Evolutionary conservation across 1,284 basidiomycete genomes (phyloP), one percentile per base, ranked within the genome.

Genomic region (Malassezia pachydermatis): DNA sequence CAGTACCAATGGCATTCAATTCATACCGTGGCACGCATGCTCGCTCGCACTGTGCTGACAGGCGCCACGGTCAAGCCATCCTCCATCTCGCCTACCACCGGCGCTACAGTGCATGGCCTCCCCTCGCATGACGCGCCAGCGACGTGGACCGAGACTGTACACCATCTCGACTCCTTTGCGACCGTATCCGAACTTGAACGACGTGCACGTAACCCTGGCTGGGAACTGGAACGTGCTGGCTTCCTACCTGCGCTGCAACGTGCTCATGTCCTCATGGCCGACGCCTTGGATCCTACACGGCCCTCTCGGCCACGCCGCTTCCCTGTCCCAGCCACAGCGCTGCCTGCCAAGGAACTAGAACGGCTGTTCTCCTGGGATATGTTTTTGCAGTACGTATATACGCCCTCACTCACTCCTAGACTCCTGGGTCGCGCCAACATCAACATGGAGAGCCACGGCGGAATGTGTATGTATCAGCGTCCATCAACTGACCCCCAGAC

Each of bases 401-500:
- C 17, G 2, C 4, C 35, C 11, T 14, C n/a, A n/a, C n/a, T n/a
- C n/a, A 19, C 39, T n/a, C 74, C 86, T 27, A 76, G 78, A 33
- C 78, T 81, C 0, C 73, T 89, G n/a, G 86, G 86, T 0, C 77
- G 83, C 37, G 85, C 87, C 79, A 86, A 80, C 59, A 78, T 90
- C 45, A 90, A 89, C 67, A 76, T 87, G 51, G 88, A 90, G 73
- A 80, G 82, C 2, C 85, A 87, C 54, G 88, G 88, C 4, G 88
- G 86, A 2, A 75, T 90, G 9, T 90, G 35, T 46, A 46, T 22
- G 44, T 41, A 30, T 23, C 34, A 13, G 17, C n/a, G n/a, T n/a
- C n/a, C n/a, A n/a, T n/a, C n/a, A 10, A 25, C 37, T 20, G 6
- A 24, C 41, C 22, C n/a, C 19, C 41, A 32, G 33, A 89, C 72